Base-by-base conservation (phyloP, 2,329 filamentous ascomycete species). In the Nemania abortiva region DNA sequence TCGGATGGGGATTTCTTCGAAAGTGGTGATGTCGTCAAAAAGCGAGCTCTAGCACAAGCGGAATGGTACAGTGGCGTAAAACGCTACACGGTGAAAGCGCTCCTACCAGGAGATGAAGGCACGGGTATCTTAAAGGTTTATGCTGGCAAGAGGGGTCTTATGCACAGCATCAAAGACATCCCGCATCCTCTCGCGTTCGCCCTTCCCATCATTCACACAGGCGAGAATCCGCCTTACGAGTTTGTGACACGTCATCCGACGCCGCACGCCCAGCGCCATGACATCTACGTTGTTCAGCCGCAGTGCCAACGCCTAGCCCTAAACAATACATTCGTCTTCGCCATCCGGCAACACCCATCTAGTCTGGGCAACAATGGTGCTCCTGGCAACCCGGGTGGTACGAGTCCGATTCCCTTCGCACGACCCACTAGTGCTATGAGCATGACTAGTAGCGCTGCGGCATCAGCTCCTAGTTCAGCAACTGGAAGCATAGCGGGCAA, bases 271-370 rank as follows among this genome's bases (percentile, higher is more conserved):
- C 94, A 97, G 78, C 90, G 95, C 50, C 95, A 99, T 80, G 96
- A 99, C 79, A 90, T 99, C 67, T 99, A 99, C 80, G 93, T 99
- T 71, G 93, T 95, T 53, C 96, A 98, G 78, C 96, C 97, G 1
- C 97, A 99, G 80, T 99, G 96, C 79, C 88, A 91, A 72, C 89
- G 91, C 29, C 85, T 99, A 31, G 95, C 94, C 1, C 86, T 97
- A 65, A 98, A 98, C 84, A 98, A 99, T 79, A 99, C 96, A 0
- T 99, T 98, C 78, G 95, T 99, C 31, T 99, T 99, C 80, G 92
- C 92, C 62, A 92, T 99, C 69, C 92, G 96, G 54, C 96, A 99
- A 78, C 95, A 99, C 78, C 93, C 95, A 0, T 91, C 93, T 0
- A 70, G 80, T 0, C 72, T 77, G 0, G 77, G 70, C 50, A 78